These are phyloP conservation scores for Citropsis articulata DNA, from an alignment of 345 rosid species.

Conservation along the genomic window DNA sequence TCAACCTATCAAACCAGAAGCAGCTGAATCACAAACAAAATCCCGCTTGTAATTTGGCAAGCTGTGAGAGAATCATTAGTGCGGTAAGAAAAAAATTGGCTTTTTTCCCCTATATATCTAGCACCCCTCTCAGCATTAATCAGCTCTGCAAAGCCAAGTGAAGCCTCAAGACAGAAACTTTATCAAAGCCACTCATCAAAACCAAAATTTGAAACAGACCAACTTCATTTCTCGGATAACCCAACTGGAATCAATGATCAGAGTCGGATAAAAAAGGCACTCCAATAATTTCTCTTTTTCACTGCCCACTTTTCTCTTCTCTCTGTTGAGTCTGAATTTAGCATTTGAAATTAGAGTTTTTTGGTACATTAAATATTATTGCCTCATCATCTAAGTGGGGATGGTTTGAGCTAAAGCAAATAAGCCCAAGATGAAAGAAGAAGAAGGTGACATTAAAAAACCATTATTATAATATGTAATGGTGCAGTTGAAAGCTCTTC, in stretches of 20 bases:
- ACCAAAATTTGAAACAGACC: constrained; percentile 25
- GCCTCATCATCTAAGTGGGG: constrained; percentile 75
- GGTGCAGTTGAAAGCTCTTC: constrained; percentile 8
- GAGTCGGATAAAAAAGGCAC: constrained; percentile 22
- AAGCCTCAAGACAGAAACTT: constrained; percentile 37
- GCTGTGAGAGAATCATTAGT: constrained; percentile 50
- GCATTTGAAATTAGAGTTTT: constrained; percentile 40
- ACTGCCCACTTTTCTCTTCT: constrained; percentile 14
- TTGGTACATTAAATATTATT: constrained; percentile 46
- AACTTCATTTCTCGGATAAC: constrained; percentile 41
- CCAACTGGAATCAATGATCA: constrained; percentile 63
- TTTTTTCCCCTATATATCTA: constrained; percentile 19
- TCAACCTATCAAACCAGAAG: constrained; percentile 47
- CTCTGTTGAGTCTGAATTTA: constrained; percentile 20
- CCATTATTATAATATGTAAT: constrained; percentile 2
- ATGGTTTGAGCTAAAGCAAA: constrained; percentile 40
- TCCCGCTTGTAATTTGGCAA: constrained; percentile 37
- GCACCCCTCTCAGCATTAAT: constrained; percentile 18
- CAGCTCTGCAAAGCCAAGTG: constrained; percentile 34
- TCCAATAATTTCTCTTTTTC: constrained; percentile 17
- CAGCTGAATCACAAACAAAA: constrained; percentile 24
- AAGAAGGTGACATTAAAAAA: not conserved
- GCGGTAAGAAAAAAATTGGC: constrained; percentile 36
- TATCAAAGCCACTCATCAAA: constrained; percentile 25
- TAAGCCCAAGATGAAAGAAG: constrained; percentile 10